A percentile compares a stretch with the other conserved stretches of the same genome.
These are phyloP conservation scores for Trypethelium eluteriae DNA, from an alignment of 495 filamentous ascomycete species.

Conservation along the genomic window DNA sequence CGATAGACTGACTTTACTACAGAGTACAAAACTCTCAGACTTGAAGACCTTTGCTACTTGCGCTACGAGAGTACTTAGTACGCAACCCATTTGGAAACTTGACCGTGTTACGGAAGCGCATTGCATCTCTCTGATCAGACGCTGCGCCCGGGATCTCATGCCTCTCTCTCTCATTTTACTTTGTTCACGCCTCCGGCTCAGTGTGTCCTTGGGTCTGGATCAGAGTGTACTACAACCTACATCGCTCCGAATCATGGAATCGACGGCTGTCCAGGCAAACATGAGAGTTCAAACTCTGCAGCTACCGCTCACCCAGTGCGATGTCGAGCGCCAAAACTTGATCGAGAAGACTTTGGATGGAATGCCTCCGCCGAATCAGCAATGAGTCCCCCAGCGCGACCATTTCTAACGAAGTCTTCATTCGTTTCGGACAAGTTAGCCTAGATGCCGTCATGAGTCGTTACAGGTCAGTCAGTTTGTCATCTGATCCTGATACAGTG, in stretches of 20 bases:
- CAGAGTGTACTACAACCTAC: conserved; percentile 1
- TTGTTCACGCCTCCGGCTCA: neutral
- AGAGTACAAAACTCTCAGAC: conserved; percentile 16
- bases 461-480: conserved; percentile 1
- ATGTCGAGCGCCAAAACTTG: conserved; percentile 2
- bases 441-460: conserved; percentile 8
- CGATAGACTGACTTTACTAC: neutral
- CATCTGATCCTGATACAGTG: neutral
- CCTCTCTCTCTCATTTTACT: neutral
- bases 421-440: conserved; percentile 9
- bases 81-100: too few species aligned
- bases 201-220: neutral
- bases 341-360: conserved; percentile 6
- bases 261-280: conserved; percentile 8
- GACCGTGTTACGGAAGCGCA: too few species aligned
- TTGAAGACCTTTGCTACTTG: neutral
- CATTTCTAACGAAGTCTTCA: conserved; percentile 9
- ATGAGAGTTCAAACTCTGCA: conserved; percentile 9
- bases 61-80: neutral
- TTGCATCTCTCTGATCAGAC: too few species aligned
- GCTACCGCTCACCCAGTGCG: neutral
- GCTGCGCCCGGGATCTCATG: neutral
- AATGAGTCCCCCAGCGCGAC: neutral
- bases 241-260: conserved; percentile 5
- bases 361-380: neutral